Base-by-base conservation (phyloP, 768 basidiomycete genomes). In the Mycena venus region DNA sequence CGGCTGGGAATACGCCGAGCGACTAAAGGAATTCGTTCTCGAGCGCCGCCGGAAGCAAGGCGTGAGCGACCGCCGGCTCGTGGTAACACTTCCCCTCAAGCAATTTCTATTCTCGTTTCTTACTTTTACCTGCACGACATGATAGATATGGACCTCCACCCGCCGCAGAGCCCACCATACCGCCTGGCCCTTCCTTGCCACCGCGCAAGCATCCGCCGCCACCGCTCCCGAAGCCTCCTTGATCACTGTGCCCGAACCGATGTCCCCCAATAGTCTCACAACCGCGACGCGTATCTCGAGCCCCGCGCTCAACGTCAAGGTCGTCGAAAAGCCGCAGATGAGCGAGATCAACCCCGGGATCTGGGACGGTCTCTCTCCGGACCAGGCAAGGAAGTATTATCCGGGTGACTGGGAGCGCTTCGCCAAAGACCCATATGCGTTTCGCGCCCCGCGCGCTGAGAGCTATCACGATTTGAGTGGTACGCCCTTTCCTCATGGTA, bases 281-380 rank as follows among this genome's bases (percentile, higher is more conserved):
- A 65, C 63, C 2, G 73, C 63, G 4, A 58, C 62, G 11, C 68
- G 73, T 5, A 40, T 66, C 12, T 62, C 69, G 1, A 68, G 63
- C 56, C 78, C 80, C 64, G 68, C 82, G 80, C 75, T 86, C 49
- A 90, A 88, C 62, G 90, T 96, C 82, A 96, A 94, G 81, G 96
- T 99, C 34, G 90, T 97, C 56, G 96, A 99, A 85, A 99, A 98
- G 79, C 91, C 94, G 0, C 97, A 97, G 83, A 99, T 99, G 97
- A 88, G 93, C 63, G 98, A 99, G 86, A 98, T 99, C 80, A 99
- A 99, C 79, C 98, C 97, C 63, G 98, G 94, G 9, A 92, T 99
- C 21, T 98, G 97, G 97, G 98, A 99, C 82, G 98, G 98, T 0
- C 88, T 99, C 44, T 95, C 94, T 2, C 94, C 95, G 0, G 95